Conservation (phyloP, 495 filamentous ascomycete genomes). For the Xylaria sp. region DNA sequence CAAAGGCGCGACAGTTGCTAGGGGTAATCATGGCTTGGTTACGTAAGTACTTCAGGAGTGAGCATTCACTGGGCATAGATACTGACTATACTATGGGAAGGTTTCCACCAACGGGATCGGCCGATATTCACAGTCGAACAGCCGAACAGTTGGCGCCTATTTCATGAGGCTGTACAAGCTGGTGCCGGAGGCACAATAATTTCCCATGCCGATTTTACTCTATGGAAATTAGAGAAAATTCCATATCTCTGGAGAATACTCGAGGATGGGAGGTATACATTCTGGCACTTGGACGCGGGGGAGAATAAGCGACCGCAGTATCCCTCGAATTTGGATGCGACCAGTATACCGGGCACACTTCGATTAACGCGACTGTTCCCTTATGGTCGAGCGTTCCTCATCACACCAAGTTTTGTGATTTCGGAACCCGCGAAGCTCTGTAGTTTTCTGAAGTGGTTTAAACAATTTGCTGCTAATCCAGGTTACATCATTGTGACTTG, state of each 20-base stretch:
- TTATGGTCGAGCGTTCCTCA: conserved; percentile 60
- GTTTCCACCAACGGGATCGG: conserved; percentile 35
- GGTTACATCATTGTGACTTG: conserved; percentile 39
- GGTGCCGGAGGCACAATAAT: conserved; percentile 40
- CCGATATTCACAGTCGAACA: conserved; percentile 39
- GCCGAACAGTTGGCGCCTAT: conserved; percentile 34
- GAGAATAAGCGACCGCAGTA: conserved; percentile 36
- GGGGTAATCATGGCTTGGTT: conserved; percentile 41
- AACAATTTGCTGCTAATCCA: conserved; percentile 33
- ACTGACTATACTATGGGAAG: conserved; percentile 32
- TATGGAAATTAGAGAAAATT: conserved; percentile 30
- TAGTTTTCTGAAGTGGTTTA: conserved; percentile 66
- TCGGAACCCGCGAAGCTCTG: conserved; percentile 57
- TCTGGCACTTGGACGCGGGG: conserved; percentile 39
- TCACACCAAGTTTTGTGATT: conserved; percentile 69
- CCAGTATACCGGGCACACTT: conserved; percentile 39
- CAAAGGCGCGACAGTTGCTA: conserved; percentile 33
- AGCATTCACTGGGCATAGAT: background rate
- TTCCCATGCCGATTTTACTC: conserved; percentile 36
- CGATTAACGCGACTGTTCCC: conserved; percentile 63
- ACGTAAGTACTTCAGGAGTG: conserved; percentile 32
- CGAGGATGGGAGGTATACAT: conserved; percentile 35
- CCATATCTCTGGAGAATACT: conserved; percentile 29
- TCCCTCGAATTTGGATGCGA: conserved; percentile 30
- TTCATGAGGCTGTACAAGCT: conserved; percentile 38